Percentiles rank a stretch among this genome's conserved stretches.
These are phyloP conservation scores for Monoraphidium neglectum DNA, from an alignment of 139 green algal genomes.

Conservation along the genomic window DNA sequence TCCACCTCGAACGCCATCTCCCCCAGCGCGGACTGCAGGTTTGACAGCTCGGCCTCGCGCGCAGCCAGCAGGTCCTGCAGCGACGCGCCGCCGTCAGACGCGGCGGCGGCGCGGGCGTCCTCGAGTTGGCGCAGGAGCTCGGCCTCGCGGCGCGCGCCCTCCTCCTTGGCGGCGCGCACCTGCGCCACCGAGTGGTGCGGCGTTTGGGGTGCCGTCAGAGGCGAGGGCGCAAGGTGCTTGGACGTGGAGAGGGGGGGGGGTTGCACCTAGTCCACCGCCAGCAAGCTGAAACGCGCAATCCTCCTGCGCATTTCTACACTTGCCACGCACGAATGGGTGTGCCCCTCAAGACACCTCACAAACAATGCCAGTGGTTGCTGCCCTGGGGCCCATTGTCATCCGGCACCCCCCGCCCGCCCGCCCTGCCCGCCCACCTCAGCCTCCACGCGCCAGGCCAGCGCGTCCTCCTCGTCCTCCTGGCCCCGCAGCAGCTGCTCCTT, in stretches of 20 bases:
- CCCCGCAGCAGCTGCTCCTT: constrained; percentile 36
- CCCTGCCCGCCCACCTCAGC: constrained; percentile 28
- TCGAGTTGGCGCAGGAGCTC: constrained; percentile 16
- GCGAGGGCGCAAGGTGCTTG: neutral
- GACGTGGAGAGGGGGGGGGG: neutral
- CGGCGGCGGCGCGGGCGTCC: constrained; percentile 1
- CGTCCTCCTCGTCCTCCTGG: constrained; percentile 25
- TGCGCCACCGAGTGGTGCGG: neutral
- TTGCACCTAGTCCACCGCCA: neutral
- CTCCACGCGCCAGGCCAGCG: constrained; percentile 23
- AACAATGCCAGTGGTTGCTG: neutral
- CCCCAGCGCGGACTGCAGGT: constrained; percentile 28
- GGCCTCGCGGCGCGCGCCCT: constrained; percentile 18
- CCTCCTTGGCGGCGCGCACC: constrained; percentile 16
- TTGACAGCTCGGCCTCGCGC: constrained; percentile 23
- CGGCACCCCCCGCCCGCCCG: neutral
- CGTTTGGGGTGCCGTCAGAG: neutral
- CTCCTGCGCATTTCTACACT: neutral
- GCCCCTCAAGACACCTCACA: neutral
- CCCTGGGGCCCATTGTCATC: neutral
- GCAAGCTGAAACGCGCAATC: neutral
- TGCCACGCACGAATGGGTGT: neutral
- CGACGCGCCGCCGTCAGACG: neutral
- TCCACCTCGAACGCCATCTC: constrained; percentile 33
- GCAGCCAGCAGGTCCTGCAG: constrained; percentile 13